These are phyloP conservation scores for Candolleomyces eurysporus DNA, from an alignment of 768 basidiomycete species.

Conservation along the genomic window DNA sequence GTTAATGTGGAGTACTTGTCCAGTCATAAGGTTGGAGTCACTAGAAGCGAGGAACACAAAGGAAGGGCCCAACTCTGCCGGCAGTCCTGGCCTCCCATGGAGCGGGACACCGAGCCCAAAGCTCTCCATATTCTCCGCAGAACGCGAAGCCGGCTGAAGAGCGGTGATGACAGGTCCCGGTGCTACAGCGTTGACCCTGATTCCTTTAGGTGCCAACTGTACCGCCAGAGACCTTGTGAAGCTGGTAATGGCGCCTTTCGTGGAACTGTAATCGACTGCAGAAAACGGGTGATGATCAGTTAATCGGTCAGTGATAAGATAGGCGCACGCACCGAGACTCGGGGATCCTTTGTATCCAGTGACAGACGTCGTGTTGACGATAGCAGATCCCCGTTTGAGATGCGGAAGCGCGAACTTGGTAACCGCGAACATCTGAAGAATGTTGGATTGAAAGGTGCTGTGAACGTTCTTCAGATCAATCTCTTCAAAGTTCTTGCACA, in stretches of 20 bases:
- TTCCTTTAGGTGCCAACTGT: constrained; percentile 54
- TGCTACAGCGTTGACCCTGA: constrained; percentile 54
- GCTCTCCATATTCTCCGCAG: constrained; percentile 54
- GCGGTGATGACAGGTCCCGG: constrained; percentile 59
- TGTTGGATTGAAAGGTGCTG: constrained; percentile 56
- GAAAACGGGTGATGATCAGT: no score
- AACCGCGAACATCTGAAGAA: constrained; percentile 57
- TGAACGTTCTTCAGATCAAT: constrained; percentile 53
- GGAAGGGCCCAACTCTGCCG: constrained; percentile 49
- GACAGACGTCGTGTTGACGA: constrained; percentile 64
- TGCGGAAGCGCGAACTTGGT: constrained; percentile 57
- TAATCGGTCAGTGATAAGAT: no score
- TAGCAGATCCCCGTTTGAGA: constrained; percentile 53
- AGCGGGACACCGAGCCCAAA: constrained; percentile 48
- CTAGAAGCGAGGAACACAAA: constrained; percentile 55
- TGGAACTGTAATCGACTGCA: constrained; percentile 48
- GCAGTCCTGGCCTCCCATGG: constrained; percentile 49
- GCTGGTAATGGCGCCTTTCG: constrained; percentile 59
- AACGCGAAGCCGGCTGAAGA: constrained; percentile 54
- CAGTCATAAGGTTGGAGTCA: constrained; percentile 39
- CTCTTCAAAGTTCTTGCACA: constrained; percentile 42
- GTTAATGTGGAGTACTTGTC: constrained; percentile 36
- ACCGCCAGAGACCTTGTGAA: constrained; percentile 55
- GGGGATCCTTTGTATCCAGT: constrained; percentile 44
- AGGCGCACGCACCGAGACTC: background rate